phyloP scores from a whole-genome alignment of 2,329 filamentous ascomycete genomes.

The Epichloe gansuensis region DNA sequence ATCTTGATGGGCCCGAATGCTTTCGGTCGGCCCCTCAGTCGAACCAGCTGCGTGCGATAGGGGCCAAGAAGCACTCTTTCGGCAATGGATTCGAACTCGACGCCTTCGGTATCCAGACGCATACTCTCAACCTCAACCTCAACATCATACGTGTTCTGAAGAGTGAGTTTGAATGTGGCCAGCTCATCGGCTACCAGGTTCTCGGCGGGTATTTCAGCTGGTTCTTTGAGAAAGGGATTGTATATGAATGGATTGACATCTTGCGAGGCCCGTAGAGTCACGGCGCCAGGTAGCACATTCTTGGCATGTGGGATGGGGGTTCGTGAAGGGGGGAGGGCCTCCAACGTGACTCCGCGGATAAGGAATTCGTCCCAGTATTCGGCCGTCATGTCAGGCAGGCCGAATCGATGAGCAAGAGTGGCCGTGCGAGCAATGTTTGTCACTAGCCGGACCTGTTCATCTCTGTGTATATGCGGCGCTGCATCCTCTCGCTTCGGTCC shows the following conservation, averaged over 20 bases:
- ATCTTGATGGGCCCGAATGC: slow-evolving; percentile 57
- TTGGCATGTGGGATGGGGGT: slow-evolving; percentile 54
- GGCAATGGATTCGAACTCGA: slow-evolving; percentile 53
- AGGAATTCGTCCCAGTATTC: slow-evolving; percentile 98
- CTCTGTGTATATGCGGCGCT: slow-evolving; percentile 56
- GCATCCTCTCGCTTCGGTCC: slow-evolving; percentile 55
- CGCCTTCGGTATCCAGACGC: slow-evolving; percentile 58
- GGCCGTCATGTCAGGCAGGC: slow-evolving; percentile 55
- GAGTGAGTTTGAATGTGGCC: slow-evolving; percentile 64
- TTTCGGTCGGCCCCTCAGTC: slow-evolving; percentile 55
- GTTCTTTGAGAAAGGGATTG: slow-evolving; percentile 72
- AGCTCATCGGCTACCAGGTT: slow-evolving; percentile 69
- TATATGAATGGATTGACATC: slow-evolving; percentile 82
- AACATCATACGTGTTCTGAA: slow-evolving; percentile 92
- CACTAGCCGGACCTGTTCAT: slow-evolving; percentile 75
- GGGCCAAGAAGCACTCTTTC: slow-evolving; percentile 62
- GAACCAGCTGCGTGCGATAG: slow-evolving; percentile 68
- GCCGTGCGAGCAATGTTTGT: slow-evolving; percentile 80
- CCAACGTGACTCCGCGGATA: slow-evolving; percentile 61
- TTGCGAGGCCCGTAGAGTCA: slow-evolving; percentile 39
- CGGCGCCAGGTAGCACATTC: slow-evolving; percentile 38
- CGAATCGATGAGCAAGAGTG: slow-evolving; percentile 61
- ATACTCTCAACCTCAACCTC: slow-evolving; percentile 82
- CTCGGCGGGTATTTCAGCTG: slow-evolving; percentile 46
- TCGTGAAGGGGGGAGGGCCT: slow-evolving; percentile 45